Conservation (phyloP, 805 yeast genomes). For the Candida tammaniensis region DNA sequence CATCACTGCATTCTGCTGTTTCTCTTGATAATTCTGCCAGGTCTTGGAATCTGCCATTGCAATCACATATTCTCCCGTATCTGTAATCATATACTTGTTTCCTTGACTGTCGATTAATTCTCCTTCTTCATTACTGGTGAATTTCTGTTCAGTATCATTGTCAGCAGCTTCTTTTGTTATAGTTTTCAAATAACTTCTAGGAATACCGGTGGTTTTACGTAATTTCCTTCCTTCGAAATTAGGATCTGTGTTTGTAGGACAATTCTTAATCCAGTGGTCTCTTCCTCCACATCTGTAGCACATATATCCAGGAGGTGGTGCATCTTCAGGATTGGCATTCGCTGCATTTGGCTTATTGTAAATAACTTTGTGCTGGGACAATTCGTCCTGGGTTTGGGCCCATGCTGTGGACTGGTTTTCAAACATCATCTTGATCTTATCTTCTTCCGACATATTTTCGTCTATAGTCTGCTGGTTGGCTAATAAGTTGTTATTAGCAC, state of each 20-base stretch:
- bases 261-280: constrained; percentile 90
- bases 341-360: constrained; percentile 45
- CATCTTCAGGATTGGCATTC: constrained; percentile 52
- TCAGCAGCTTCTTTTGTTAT: constrained; percentile 74
- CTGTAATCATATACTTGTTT: constrained; percentile 77
- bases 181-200: constrained; percentile 84
- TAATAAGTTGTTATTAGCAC: constrained; percentile 19
- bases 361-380: constrained; percentile 82
- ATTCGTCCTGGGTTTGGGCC: constrained; percentile 89
- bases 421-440: constrained; percentile 85
- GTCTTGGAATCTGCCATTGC: constrained; percentile 93
- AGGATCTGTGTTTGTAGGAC: constrained; percentile 93
- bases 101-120: constrained; percentile 45
- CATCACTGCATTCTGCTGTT: constrained; percentile 48
- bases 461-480: constrained; percentile 18
- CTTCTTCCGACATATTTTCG: constrained; percentile 70
- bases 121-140: constrained; percentile 40
- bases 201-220: constrained; percentile 95
- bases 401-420: constrained; percentile 91
- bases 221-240: constrained; percentile 90
- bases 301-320: constrained; percentile 93
- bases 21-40: constrained; percentile 84
- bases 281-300: constrained; percentile 96
- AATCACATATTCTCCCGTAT: constrained; percentile 91
- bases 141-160: constrained; percentile 33